Base-by-base conservation (phyloP, 208 protist genomes). In the Crithidia acanthocephali region DNA sequence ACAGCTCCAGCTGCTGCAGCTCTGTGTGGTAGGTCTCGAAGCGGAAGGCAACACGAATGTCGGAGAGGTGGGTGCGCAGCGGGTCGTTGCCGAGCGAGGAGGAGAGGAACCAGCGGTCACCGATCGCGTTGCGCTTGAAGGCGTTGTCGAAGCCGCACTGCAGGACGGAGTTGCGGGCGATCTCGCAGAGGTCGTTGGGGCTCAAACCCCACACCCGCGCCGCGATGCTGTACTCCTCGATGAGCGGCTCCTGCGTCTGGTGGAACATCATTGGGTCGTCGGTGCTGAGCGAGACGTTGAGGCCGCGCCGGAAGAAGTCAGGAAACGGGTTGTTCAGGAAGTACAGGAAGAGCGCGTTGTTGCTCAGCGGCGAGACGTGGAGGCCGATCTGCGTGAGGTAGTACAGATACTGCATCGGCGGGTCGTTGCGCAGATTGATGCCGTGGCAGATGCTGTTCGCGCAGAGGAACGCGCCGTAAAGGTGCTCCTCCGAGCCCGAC, bases 291-390 rank as follows among this genome's bases (percentile, higher is more conserved):
- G 96, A 98, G 15, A 99, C 98, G 79, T 99, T 99, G 37, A 99
- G 77, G 22, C 98, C 98, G 57, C 94, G 83, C 7, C 84, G 81
- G 80, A 99, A 99, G 76, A 99, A 99, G 61, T 89, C 81, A 2
- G 95, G 95, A 74, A 99, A 99, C 23, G 98, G 98, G 78, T 99
- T 99, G 63, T 93, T 94, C 35, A 98, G 52, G 76, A 99, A 99
- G n/a, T 90, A 81, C 30, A 99, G 75, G 76, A 99, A 99, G 9
- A 99, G 91, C 10, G 95, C 90, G 87, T 99, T 99, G 85, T 99
- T 99, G 86, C 95, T 99, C 22, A 99, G 84, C n/a, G 99, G 99
- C 25, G 98, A 99, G 57, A 99, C 93, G 45, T 99, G 96, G n/a
- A 99, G 80, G 42, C 98, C 98, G 74, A 99, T 95, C 83, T 99